Evolutionary conservation across 768 basidiomycete genomes (phyloP).

Genomic region (Leccinellum albellum): DNA sequence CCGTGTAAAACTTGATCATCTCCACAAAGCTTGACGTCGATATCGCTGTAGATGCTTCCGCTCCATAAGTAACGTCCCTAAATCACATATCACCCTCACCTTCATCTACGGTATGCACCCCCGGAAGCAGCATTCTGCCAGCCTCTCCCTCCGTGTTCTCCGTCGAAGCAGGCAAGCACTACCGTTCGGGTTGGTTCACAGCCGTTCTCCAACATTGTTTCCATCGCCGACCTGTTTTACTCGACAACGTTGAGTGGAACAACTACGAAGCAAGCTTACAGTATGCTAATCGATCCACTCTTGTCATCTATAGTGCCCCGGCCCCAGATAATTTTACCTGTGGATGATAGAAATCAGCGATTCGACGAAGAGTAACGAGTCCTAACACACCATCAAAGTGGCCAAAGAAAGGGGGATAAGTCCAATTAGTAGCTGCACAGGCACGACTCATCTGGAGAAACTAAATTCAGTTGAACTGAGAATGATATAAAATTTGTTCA

Average conservation of each 20-base stretch:
- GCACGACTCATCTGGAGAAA: slow-evolving; percentile 55
- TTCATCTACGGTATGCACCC: slow-evolving; percentile 73
- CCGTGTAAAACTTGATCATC: slow-evolving; percentile 61
- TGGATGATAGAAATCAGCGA: not conserved
- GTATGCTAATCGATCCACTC: slow-evolving; percentile 62
- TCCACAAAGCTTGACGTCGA: slow-evolving; percentile 52
- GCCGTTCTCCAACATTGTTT: slow-evolving; percentile 55
- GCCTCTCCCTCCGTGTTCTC: slow-evolving; percentile 55
- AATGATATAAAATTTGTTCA: not conserved
- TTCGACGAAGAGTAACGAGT: not conserved
- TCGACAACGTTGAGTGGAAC: not conserved
- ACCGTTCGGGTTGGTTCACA: slow-evolving; percentile 64
- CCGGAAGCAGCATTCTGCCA: slow-evolving; percentile 30
- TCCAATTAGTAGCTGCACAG: slow-evolving; percentile 59
- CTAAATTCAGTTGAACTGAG: not conserved
- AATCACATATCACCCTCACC: slow-evolving; percentile 38
- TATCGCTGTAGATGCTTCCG: slow-evolving; percentile 31
- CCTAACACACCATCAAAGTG: slow-evolving; percentile 46
- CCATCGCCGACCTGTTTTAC: slow-evolving; percentile 46
- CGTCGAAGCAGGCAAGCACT: slow-evolving; percentile 71
- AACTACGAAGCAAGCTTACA: slow-evolving; percentile 35
- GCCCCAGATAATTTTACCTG: slow-evolving; percentile 45
- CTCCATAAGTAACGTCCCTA: not conserved
- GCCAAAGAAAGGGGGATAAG: slow-evolving; percentile 60
- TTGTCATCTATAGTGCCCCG: slow-evolving; percentile 56